Conservation (phyloP, 108 stramenopile genomes). For the Epipyxis sp. region DNA sequence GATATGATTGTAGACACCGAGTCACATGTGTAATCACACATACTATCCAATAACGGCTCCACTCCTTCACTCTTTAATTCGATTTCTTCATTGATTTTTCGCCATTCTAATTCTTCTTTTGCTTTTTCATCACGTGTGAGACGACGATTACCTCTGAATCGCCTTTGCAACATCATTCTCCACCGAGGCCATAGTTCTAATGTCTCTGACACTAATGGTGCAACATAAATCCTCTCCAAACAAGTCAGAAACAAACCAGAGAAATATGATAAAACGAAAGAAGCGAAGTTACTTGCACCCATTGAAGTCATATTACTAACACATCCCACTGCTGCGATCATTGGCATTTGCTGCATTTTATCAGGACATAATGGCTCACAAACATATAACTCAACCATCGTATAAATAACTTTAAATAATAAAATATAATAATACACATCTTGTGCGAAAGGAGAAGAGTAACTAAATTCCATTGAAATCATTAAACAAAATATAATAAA, state of each 20-base stretch:
- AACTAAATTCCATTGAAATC: slow-evolving; percentile 66
- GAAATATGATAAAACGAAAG: slow-evolving; percentile 68
- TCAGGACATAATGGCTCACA: slow-evolving; percentile 58
- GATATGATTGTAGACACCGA: slow-evolving; percentile 52
- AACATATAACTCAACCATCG: slow-evolving; percentile 60
- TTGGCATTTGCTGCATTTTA: slow-evolving; percentile 49
- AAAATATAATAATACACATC: slow-evolving; percentile 61
- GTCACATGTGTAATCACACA: slow-evolving; percentile 63
- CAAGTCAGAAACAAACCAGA: slow-evolving; percentile 61
- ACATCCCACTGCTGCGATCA: slow-evolving; percentile 63
- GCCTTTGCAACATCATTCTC: slow-evolving; percentile 59
- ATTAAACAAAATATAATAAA: not conserved
- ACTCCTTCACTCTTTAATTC: slow-evolving; percentile 71
- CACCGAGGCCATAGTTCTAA: slow-evolving; percentile 65
- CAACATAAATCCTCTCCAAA: slow-evolving; percentile 66
- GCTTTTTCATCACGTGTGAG: slow-evolving; percentile 71
- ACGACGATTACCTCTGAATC: slow-evolving; percentile 51
- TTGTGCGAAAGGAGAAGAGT: slow-evolving; percentile 62
- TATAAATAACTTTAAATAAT: slow-evolving; percentile 63
- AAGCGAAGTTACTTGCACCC: slow-evolving; percentile 69
- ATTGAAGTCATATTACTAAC: slow-evolving; percentile 68
- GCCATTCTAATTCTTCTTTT: slow-evolving; percentile 64
- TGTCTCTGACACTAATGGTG: slow-evolving; percentile 59
- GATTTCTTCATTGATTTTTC: slow-evolving; percentile 71
- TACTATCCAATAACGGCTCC: slow-evolving; percentile 69